Evolutionary conservation across 768 basidiomycete genomes (phyloP).

Genomic region (Suillus weaverae): DNA sequence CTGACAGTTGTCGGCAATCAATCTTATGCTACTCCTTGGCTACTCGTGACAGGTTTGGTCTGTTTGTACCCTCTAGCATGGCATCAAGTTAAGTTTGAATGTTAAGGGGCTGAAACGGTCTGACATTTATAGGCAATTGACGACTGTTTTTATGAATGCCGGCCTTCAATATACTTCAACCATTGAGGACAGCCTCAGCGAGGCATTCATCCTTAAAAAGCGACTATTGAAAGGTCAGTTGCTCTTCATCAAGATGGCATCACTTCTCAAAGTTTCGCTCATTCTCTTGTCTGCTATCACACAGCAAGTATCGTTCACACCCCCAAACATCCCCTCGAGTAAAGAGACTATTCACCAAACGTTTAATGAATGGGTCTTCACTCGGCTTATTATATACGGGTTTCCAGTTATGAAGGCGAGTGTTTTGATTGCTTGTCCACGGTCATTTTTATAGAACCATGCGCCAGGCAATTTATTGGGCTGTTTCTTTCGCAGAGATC

Average conservation of each 20-base stretch:
- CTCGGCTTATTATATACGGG: not conserved
- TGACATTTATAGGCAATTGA: too few species aligned
- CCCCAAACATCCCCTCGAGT: slow-evolving; percentile 45
- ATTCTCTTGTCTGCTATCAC: slow-evolving; percentile 41
- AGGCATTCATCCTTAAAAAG: not conserved
- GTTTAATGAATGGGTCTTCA: slow-evolving; percentile 1
- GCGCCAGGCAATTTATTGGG: not conserved
- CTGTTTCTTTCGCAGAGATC: not conserved
- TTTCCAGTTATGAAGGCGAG: not conserved
- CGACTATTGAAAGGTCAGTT: not conserved
- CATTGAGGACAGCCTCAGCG: too few species aligned
- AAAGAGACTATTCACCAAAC: slow-evolving; percentile 26
- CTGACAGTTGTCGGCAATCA: too few species aligned
- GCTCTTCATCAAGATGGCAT: slow-evolving; percentile 17
- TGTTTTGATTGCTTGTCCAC: not conserved
- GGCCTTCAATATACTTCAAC: too few species aligned
- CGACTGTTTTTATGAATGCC: too few species aligned
- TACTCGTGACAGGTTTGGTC: too few species aligned
- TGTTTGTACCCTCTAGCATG: too few species aligned
- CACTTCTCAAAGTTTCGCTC: slow-evolving; percentile 41
- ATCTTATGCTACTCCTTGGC: too few species aligned
- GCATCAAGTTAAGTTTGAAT: too few species aligned
- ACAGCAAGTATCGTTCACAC: slow-evolving; percentile 42
- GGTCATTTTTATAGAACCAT: not conserved
- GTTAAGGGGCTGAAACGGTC: too few species aligned